These are phyloP conservation scores for Salvia miltiorrhiza DNA, from an alignment of 257 asterid species.

Conservation along the genomic window DNA sequence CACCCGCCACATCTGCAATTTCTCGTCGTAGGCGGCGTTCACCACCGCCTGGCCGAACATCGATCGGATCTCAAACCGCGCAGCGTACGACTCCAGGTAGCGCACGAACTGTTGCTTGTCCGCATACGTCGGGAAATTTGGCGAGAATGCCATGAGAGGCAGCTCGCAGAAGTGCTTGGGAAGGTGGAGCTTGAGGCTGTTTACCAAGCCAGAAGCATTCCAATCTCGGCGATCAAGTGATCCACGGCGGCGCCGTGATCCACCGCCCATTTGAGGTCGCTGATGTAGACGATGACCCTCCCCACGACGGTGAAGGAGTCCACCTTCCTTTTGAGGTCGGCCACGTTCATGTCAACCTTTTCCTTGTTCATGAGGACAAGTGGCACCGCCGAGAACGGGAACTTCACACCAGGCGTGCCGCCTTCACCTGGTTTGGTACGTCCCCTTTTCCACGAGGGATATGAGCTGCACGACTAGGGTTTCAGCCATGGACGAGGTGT, in stretches of 20 bases:
- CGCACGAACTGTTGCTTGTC: slow-evolving; percentile 58
- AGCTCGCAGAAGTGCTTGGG: slow-evolving; percentile 86
- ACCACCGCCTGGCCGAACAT: slow-evolving; percentile 46
- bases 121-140: slow-evolving; percentile 69
- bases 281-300: slow-evolving; percentile 56
- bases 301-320: slow-evolving; percentile 37
- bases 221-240: slow-evolving; percentile 56
- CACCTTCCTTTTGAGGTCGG: slow-evolving; percentile 61
- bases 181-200: slow-evolving; percentile 49
- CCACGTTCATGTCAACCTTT: slow-evolving; percentile 54
- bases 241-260: slow-evolving; percentile 28
- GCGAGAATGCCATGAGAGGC: slow-evolving; percentile 70
- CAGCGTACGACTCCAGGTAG: slow-evolving; percentile 61
- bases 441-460: slow-evolving; percentile 44
- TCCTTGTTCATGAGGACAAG: slow-evolving; percentile 58
- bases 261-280: slow-evolving; percentile 72
- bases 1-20: slow-evolving; percentile 56
- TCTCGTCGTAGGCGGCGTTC: slow-evolving; percentile 45
- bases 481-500: slow-evolving; percentile 37
- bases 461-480: slow-evolving; percentile 39
- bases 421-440: slow-evolving; percentile 50
- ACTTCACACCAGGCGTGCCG: slow-evolving; percentile 43
- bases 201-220: slow-evolving; percentile 41
- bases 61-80: slow-evolving; percentile 52
- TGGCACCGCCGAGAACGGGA: slow-evolving; percentile 55